Conservation (phyloP, 805 yeast genomes). For the Ogataea methanolica region DNA sequence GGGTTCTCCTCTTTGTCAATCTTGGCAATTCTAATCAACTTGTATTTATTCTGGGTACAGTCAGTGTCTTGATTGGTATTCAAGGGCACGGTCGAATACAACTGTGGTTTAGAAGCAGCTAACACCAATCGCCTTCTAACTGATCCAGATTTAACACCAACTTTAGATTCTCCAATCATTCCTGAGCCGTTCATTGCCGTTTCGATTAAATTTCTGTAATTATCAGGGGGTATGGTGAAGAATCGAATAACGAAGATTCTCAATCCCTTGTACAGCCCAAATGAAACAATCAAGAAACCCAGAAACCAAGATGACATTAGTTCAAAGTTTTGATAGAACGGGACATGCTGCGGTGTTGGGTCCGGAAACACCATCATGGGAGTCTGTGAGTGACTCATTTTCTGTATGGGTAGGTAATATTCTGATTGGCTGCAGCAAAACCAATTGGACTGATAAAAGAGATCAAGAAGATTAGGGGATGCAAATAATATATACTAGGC, state of each 20-base stretch:
- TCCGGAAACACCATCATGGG: conserved; percentile 14
- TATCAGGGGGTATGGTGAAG: conserved; percentile 24
- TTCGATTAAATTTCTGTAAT: conserved; percentile 22
- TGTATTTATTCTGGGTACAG: conserved; percentile 6
- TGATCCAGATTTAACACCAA: conserved; percentile 27
- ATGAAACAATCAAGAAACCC: conserved; percentile 1
- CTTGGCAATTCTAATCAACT: conserved; percentile 23
- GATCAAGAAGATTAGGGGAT: no score
- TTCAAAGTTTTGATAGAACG: conserved; percentile 10
- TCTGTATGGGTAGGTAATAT: no score
- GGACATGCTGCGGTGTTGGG: conserved; percentile 1
- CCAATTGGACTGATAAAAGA: no score
- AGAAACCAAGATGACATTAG: conserved; percentile 8
- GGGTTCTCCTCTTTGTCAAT: conserved; percentile 20
- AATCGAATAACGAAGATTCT: conserved; percentile 20
- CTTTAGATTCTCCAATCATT: conserved; percentile 8
- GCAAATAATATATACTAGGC: no score
- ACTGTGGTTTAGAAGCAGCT: conserved; percentile 27
- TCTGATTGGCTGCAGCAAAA: no score
- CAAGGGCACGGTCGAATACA: conserved; percentile 32
- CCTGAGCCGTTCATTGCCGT: conserved; percentile 20
- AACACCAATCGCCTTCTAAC: conserved; percentile 28
- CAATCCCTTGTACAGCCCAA: conserved; percentile 14
- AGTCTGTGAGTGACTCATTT: conserved; percentile 4
- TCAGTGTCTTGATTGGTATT: conserved; percentile 16